Percentiles rank a stretch among this genome's conserved stretches.
These are phyloP conservation scores for Sphagnum contortum DNA, from an alignment of 225 moss, liverwort and hornwort species.

Conservation along the genomic window DNA sequence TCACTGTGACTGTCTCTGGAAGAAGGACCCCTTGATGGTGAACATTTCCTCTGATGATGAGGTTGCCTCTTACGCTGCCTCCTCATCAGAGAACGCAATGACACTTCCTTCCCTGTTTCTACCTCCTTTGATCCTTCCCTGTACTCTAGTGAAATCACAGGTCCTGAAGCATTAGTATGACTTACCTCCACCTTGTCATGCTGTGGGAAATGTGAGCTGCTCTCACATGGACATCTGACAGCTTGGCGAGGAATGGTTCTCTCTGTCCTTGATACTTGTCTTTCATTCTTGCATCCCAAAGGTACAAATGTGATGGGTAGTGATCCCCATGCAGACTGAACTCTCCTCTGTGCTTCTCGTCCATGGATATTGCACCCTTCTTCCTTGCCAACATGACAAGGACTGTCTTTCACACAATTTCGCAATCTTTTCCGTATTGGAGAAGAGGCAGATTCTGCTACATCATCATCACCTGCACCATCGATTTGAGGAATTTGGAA, in stretches of 20 bases:
- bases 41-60: constrained; percentile 29
- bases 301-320: constrained; percentile 31
- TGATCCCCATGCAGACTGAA: constrained; percentile 26
- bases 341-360: constrained; percentile 11
- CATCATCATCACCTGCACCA: constrained; percentile 38
- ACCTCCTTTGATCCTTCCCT: constrained; percentile 12
- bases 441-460: constrained; percentile 19
- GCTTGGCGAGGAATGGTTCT: background rate
- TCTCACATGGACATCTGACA: no score
- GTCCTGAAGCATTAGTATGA: no score
- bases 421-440: constrained; percentile 41
- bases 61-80: constrained; percentile 54
- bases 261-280: constrained; percentile 23
- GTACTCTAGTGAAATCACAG: background rate
- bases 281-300: constrained; percentile 15
- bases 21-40: constrained; percentile 36
- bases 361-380: constrained; percentile 15
- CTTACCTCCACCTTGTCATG: constrained; percentile 5
- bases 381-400: constrained; percentile 19
- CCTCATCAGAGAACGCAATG: constrained; percentile 82
- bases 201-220: no score
- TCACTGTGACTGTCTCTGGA: constrained; percentile 39
- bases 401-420: constrained; percentile 9
- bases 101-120: constrained; percentile 28
- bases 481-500: constrained; percentile 38